A percentile compares a stretch with the other conserved stretches of the same genome.
phyloP scores from a whole-genome alignment of 2,329 filamentous ascomycete species.

The Aspergillus tubingensis region DNA sequence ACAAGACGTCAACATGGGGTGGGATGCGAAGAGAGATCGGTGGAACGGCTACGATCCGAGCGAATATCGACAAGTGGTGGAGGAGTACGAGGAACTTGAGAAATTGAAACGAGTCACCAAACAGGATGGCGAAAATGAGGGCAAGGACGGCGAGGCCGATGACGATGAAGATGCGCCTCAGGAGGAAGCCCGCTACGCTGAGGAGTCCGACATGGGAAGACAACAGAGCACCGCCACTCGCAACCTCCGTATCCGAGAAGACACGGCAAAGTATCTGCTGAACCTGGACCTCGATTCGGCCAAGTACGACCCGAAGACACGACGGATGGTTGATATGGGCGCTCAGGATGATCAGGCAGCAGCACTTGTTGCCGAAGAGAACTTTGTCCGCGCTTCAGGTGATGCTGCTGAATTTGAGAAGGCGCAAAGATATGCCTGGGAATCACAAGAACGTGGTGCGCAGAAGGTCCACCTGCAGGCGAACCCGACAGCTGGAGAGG shows the following conservation, averaged over 20 bases:
- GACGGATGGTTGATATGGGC: slow-evolving; percentile 83
- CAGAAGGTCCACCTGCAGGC: slow-evolving; percentile 89
- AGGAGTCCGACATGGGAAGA: slow-evolving; percentile 94
- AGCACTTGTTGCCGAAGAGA: slow-evolving; percentile 84
- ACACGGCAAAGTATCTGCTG: slow-evolving; percentile 93
- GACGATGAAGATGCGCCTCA: slow-evolving; percentile 53
- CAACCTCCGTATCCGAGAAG: slow-evolving; percentile 88
- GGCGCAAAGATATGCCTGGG: slow-evolving; percentile 91
- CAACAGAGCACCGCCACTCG: slow-evolving; percentile 88
- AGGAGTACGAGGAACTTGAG: slow-evolving; percentile 86
- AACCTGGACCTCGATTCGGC: slow-evolving; percentile 95
- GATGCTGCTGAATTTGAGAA: slow-evolving; percentile 91
- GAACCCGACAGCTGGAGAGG: slow-evolving; percentile 90
- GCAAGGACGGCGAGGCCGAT: slow-evolving; percentile 52
- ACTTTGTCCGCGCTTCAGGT: slow-evolving; percentile 83
- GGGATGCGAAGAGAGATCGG: slow-evolving; percentile 95
- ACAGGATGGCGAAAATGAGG: slow-evolving; percentile 50
- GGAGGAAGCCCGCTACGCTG: slow-evolving; percentile 71
- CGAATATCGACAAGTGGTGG: slow-evolving; percentile 83
- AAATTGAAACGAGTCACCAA: slow-evolving; percentile 63
- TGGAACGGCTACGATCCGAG: slow-evolving; percentile 97
- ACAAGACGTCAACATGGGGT: slow-evolving; percentile 82
- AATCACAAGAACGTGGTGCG: slow-evolving; percentile 80
- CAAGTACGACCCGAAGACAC: slow-evolving; percentile 95
- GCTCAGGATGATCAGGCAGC: slow-evolving; percentile 78